A percentile compares a stretch with the other conserved stretches of the same genome.
Evolutionary conservation across 148 eudicot species (phyloP).

Genomic region (Silene conica): DNA sequence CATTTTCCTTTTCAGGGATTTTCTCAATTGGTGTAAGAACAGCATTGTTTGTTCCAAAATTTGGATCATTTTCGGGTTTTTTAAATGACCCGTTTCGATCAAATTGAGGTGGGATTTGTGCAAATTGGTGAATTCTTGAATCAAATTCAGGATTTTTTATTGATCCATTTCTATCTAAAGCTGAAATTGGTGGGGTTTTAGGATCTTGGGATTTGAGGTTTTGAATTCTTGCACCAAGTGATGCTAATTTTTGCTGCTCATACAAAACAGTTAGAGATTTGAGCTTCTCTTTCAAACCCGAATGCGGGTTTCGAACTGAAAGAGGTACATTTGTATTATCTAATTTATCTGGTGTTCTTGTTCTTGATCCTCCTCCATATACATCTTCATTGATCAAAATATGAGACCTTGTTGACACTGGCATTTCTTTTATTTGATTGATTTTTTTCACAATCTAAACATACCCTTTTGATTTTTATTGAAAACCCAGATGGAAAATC

Average conservation of each 20-base stretch:
- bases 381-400: conserved; percentile 35
- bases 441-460: conserved; percentile 26
- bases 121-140: conserved; percentile 16
- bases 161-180: conserved; percentile 34
- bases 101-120: conserved; percentile 15
- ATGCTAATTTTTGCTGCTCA: conserved; percentile 70
- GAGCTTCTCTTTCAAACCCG: conserved; percentile 83
- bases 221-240: conserved; percentile 35
- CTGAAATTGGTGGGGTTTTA: conserved; percentile 33
- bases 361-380: conserved; percentile 18
- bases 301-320: conserved; percentile 57
- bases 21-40: neutral
- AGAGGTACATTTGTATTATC: conserved; percentile 23
- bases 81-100: conserved; percentile 16
- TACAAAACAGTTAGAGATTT: conserved; percentile 61
- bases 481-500: conserved; percentile 32
- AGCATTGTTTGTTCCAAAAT: neutral
- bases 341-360: conserved; percentile 12
- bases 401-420: conserved; percentile 81
- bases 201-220: conserved; percentile 27
- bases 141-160: conserved; percentile 12
- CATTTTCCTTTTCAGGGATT: conserved; percentile 43
- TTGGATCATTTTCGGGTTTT: conserved; percentile 5
- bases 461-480: conserved; percentile 36
- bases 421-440: conserved; percentile 38